Evolutionary conservation across 2,329 filamentous ascomycete species (phyloP).

Genomic region (Polytolypa hystricis): DNA sequence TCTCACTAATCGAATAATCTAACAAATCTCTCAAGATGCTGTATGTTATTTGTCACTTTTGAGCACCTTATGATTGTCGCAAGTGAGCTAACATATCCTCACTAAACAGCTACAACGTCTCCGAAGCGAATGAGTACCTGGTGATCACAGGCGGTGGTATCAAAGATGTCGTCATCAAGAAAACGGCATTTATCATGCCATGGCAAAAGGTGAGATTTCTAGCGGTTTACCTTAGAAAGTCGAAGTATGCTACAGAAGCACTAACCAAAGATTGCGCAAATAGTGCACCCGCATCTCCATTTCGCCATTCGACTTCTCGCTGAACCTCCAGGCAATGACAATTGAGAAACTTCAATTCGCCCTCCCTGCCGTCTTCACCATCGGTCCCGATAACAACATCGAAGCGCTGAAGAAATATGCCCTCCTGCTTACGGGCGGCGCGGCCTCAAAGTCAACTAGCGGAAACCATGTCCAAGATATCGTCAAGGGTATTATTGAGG

Average conservation of each 20-base stretch:
- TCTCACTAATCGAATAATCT: too few species aligned
- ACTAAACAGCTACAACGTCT: conserved; percentile 59
- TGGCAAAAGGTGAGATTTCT: conserved; percentile 46
- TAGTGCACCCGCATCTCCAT: conserved; percentile 30
- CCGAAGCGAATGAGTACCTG: conserved; percentile 72
- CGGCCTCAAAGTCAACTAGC: conserved; percentile 33
- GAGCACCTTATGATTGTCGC: too few species aligned
- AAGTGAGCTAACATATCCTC: neutral
- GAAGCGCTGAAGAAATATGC: conserved; percentile 71
- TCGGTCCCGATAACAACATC: conserved; percentile 63
- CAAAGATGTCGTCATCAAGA: conserved; percentile 62
- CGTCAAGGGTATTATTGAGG: conserved; percentile 82
- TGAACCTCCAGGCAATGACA: conserved; percentile 80
- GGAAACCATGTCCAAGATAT: conserved; percentile 66
- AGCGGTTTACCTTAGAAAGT: neutral
- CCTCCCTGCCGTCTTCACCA: conserved; percentile 74
- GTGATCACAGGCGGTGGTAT: conserved; percentile 74
- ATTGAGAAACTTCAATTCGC: conserved; percentile 76
- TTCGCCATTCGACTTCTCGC: conserved; percentile 59
- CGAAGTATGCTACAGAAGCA: neutral
- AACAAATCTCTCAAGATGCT: too few species aligned
- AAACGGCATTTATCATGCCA: conserved; percentile 62
- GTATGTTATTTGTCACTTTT: too few species aligned
- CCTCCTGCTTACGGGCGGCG: conserved; percentile 59
- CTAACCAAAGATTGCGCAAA: neutral